Percentiles rank a stretch among this genome's conserved stretches.
phyloP scores from a whole-genome alignment of 768 basidiomycete species.

The Phaffia tasmanica region DNA sequence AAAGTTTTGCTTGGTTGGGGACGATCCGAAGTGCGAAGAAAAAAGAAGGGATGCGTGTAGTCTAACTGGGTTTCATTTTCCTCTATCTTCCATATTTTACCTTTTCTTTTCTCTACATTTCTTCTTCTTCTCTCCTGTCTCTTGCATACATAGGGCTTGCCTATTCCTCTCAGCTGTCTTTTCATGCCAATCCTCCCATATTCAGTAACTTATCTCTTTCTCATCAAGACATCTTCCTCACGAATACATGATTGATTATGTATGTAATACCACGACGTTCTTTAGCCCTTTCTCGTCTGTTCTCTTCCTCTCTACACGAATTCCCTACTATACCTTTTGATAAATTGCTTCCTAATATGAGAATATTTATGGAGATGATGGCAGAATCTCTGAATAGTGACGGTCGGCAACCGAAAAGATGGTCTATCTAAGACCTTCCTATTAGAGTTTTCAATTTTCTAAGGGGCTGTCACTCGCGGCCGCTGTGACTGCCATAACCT shows the following conservation, averaged over 20 bases:
- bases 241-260: background rate
- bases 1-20: slow-evolving; percentile 13
- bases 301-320: background rate
- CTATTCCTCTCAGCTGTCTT: background rate
- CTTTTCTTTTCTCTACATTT: background rate
- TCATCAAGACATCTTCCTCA: background rate
- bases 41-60: background rate
- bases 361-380: no score
- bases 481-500: no score
- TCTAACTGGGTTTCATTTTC: background rate
- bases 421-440: no score
- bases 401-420: no score
- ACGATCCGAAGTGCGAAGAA: background rate
- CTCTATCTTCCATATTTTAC: background rate
- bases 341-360: no score
- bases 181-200: background rate
- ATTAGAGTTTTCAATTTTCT: no score
- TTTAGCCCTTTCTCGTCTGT: background rate
- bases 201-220: background rate
- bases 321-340: background rate
- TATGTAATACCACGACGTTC: background rate
- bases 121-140: background rate
- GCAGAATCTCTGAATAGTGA: no score
- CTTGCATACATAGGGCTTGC: background rate
- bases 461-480: no score